A percentile compares a stretch with the other conserved stretches of the same genome.
Conservation (phyloP, 768 basidiomycete species). For the Rhodotorula graminis region DNA sequence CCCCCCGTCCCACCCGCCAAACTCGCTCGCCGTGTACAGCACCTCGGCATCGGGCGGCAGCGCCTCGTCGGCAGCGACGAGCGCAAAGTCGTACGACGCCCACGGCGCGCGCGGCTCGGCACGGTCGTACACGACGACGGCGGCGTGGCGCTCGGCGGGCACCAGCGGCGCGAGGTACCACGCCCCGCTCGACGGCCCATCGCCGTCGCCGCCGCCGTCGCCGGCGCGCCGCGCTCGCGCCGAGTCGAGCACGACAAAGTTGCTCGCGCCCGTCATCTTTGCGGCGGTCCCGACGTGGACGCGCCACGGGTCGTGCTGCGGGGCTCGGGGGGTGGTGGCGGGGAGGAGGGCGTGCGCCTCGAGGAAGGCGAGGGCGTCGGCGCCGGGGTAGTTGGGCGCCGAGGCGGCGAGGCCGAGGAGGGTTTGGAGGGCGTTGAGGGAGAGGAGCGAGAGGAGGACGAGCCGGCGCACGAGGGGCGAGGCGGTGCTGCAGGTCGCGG, state of each 20-base stretch:
- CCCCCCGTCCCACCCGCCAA: not conserved
- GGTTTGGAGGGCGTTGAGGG: constrained; percentile 57
- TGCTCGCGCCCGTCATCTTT: constrained; percentile 81
- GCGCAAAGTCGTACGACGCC: constrained; percentile 8
- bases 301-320: constrained; percentile 49
- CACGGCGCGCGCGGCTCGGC: constrained; percentile 53
- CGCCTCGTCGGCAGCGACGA: not conserved
- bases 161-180: constrained; percentile 14
- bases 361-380: constrained; percentile 61
- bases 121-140: constrained; percentile 71
- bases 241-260: constrained; percentile 62
- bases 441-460: constrained; percentile 51
- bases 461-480: constrained; percentile 14
- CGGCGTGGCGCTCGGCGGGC: not conserved
- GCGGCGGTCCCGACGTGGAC: constrained; percentile 80
- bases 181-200: not conserved
- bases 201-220: not conserved
- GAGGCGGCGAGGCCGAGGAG: constrained; percentile 59
- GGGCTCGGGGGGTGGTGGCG: not conserved
- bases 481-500: constrained; percentile 3
- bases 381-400: constrained; percentile 81
- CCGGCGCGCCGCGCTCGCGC: constrained; percentile 24
- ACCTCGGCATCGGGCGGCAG: not conserved
- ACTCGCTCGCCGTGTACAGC: not conserved
- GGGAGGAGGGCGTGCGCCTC: constrained; percentile 51